Conservation (phyloP, 179 eudicot species). For the Beta lomatogona region DNA sequence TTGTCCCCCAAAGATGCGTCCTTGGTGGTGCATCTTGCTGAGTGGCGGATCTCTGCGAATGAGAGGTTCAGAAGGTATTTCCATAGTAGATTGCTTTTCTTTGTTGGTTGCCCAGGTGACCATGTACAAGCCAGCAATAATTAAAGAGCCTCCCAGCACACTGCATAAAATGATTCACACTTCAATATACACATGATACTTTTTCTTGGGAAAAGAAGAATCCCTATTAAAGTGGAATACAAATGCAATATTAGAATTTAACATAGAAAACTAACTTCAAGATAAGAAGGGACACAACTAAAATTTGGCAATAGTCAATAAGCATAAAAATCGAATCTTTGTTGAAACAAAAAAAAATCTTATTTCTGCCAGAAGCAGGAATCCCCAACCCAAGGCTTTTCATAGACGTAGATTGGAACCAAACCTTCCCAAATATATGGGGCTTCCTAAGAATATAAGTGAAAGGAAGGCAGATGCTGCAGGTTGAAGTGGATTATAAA, state of each 20-base stretch:
- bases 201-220: not conserved
- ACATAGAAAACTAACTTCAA: not conserved
- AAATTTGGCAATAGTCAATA: not conserved
- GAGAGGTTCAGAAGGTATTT: conserved; percentile 57
- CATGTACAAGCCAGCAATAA: conserved; percentile 85
- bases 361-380: not conserved
- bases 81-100: conserved; percentile 56
- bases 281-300: not conserved
- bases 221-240: not conserved
- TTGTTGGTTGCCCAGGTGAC: conserved; percentile 92
- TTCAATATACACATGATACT: not conserved
- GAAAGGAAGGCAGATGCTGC: conserved; percentile 92
- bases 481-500: conserved; percentile 97
- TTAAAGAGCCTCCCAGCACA: conserved; percentile 83
- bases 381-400: conserved; percentile 8
- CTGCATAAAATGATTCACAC: conserved; percentile 40
- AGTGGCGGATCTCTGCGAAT: conserved; percentile 49
- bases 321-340: too few species aligned
- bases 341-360: not conserved
- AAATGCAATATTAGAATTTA: not conserved
- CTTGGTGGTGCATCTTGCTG: conserved; percentile 50
- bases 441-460: conserved; percentile 85
- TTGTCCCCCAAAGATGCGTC: conserved; percentile 59
- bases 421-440: conserved; percentile 94
- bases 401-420: conserved; percentile 16